Conservation (phyloP, 1,284 basidiomycete species). For the Lignosus rhinocerotis region DNA sequence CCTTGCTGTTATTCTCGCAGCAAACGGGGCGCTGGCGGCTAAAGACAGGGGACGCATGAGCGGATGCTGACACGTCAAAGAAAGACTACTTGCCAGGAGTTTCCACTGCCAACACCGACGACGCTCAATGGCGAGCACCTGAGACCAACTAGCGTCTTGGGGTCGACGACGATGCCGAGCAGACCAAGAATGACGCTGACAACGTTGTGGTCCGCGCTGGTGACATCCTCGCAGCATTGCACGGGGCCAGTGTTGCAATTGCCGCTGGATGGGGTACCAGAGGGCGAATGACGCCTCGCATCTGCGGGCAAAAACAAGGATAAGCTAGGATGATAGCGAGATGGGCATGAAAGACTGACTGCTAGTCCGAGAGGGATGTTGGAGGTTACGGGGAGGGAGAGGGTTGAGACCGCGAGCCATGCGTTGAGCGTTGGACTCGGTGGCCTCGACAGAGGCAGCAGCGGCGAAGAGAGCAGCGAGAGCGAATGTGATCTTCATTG, state of each 20-base stretch:
- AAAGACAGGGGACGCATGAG: not conserved
- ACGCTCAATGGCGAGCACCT: constrained; percentile 20
- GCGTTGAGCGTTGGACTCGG: constrained; percentile 54
- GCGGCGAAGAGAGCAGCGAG: constrained; percentile 40
- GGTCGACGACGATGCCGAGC: constrained; percentile 9
- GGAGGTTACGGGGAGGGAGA: constrained; percentile 16
- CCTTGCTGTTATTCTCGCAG: constrained; percentile 25
- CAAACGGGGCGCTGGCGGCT: constrained; percentile 19
- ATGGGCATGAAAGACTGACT: constrained; percentile 2
- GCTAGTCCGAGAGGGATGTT: constrained; percentile 13
- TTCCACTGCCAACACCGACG: constrained; percentile 18
- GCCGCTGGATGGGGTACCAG: constrained; percentile 13
- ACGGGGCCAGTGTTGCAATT: constrained; percentile 24
- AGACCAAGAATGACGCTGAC: constrained; percentile 17
- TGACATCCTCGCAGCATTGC: constrained; percentile 21
- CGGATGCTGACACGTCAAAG: too few species aligned
- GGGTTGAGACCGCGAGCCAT: constrained; percentile 22
- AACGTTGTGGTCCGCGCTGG: constrained; percentile 14
- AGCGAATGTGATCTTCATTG: constrained; percentile 50
- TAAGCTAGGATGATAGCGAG: not conserved
- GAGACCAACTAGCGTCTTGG: constrained; percentile 16
- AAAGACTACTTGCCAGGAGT: constrained; percentile 9
- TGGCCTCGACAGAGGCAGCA: constrained; percentile 44
- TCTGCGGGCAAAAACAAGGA: not conserved
- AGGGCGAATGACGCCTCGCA: constrained; percentile 17